Conservation (phyloP, 2,329 filamentous ascomycete species). For the Ophiostoma pallidulum region DNA sequence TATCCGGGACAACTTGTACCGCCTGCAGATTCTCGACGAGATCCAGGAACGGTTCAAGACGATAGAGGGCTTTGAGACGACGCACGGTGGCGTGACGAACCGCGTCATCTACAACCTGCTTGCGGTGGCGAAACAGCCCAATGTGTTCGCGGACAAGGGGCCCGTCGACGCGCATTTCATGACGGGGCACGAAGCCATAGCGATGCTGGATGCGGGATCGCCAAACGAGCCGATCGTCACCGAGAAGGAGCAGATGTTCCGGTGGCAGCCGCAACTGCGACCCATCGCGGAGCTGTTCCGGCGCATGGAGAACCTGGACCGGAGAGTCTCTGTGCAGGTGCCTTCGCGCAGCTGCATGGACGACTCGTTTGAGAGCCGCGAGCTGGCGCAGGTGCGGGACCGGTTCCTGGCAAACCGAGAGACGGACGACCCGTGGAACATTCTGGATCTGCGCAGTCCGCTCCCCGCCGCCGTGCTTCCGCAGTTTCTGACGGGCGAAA, state of each 20-base stretch:
- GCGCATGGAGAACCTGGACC: slow-evolving; percentile 22
- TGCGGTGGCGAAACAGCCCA: slow-evolving; percentile 11
- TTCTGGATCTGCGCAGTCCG: slow-evolving; percentile 22
- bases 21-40: slow-evolving; percentile 12
- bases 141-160: background rate
- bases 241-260: slow-evolving; percentile 20
- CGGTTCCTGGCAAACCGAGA: slow-evolving; percentile 16
- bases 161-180: slow-evolving; percentile 15
- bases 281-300: slow-evolving; percentile 21
- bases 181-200: slow-evolving; percentile 15
- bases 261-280: slow-evolving; percentile 17
- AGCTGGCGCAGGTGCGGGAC: slow-evolving; percentile 16
- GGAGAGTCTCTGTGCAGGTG: slow-evolving; percentile 21
- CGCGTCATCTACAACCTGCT: slow-evolving; percentile 13
- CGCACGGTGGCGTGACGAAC: slow-evolving; percentile 16
- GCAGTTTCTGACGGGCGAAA: slow-evolving; percentile 21
- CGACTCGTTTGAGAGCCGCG: slow-evolving; percentile 20
- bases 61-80: background rate
- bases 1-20: slow-evolving; percentile 12
- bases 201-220: slow-evolving; percentile 14
- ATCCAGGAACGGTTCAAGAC: slow-evolving; percentile 6
- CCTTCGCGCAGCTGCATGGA: slow-evolving; percentile 19
- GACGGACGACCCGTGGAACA: slow-evolving; percentile 22
- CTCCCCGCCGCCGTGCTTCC: slow-evolving; percentile 21
- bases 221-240: slow-evolving; percentile 20